phyloP scores from a whole-genome alignment of 345 rosid genomes.

The Populus nigra region DNA sequence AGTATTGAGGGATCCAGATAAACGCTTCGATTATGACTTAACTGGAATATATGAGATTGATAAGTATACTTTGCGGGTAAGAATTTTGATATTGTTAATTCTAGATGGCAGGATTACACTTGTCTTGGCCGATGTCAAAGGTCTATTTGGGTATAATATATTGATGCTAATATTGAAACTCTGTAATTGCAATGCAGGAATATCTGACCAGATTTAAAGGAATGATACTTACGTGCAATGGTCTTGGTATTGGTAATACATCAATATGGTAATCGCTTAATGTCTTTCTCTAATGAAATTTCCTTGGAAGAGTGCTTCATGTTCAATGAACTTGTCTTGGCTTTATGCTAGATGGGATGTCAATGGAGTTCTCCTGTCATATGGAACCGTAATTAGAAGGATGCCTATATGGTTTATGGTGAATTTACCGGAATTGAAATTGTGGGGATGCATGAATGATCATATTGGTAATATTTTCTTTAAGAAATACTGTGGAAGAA shows the following conservation, averaged over 20 bases:
- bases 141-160: background rate
- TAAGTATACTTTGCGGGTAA: conserved; percentile 72
- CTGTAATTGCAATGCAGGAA: conserved; percentile 45
- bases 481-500: background rate
- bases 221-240: conserved; percentile 87
- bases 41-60: conserved; percentile 76
- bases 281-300: background rate
- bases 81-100: conserved; percentile 15
- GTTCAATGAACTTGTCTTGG: background rate
- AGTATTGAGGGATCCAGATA: conserved; percentile 74
- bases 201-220: conserved; percentile 87
- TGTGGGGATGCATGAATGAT: background rate
- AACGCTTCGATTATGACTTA: conserved; percentile 73
- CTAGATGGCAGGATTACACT: background rate
- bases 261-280: conserved; percentile 49
- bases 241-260: conserved; percentile 72
- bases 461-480: background rate
- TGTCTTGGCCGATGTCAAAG: background rate
- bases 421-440: background rate
- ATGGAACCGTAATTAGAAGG: no score
- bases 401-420: background rate
- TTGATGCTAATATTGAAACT: conserved; percentile 16
- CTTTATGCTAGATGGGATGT: background rate
- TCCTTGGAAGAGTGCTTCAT: conserved; percentile 1
- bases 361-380: background rate